Percentiles rank a stretch among this genome's conserved stretches.
phyloP scores from a whole-genome alignment of 345 rosid genomes.

The Dimocarpus longan region DNA sequence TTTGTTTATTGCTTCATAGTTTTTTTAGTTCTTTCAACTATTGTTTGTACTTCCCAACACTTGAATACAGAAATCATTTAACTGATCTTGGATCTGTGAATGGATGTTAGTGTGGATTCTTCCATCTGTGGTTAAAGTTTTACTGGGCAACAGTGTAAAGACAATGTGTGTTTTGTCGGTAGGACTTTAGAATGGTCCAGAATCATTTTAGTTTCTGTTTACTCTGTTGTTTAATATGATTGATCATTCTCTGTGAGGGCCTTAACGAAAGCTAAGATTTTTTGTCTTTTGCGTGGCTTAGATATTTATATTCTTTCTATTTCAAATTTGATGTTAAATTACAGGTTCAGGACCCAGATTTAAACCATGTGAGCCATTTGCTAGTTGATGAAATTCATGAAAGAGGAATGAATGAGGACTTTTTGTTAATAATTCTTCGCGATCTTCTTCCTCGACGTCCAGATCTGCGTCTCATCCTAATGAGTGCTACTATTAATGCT shows the following conservation, averaged over 20 bases:
- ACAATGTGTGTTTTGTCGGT: not conserved
- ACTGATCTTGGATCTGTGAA: slow-evolving; percentile 2
- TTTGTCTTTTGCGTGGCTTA: slow-evolving; percentile 9
- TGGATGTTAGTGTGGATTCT: not conserved
- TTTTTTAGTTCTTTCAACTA: not conserved
- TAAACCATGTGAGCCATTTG: slow-evolving; percentile 85
- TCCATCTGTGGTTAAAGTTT: not conserved
- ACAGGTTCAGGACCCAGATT: slow-evolving; percentile 85
- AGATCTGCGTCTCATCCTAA: slow-evolving; percentile 77
- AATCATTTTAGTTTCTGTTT: slow-evolving; percentile 11
- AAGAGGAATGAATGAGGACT: slow-evolving; percentile 98
- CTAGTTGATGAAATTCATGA: slow-evolving; percentile 98
- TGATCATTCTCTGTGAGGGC: slow-evolving; percentile 11
- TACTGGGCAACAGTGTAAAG: not conserved
- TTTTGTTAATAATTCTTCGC: slow-evolving; percentile 77
- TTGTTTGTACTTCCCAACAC: slow-evolving; percentile 1
- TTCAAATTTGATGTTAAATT: slow-evolving; percentile 28
- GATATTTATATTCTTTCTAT: slow-evolving; percentile 19
- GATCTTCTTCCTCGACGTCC: slow-evolving; percentile 95
- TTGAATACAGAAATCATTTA: not conserved
- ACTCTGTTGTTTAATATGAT: slow-evolving; percentile 1
- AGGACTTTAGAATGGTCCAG: not conserved
- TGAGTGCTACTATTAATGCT: slow-evolving; percentile 98
- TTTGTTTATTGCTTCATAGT: not conserved
- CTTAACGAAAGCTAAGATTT: not conserved